Evolutionary conservation across 1,284 basidiomycete genomes (phyloP), one percentile per base, ranked within the genome.

Genomic region (Blastosporella zonata): DNA sequence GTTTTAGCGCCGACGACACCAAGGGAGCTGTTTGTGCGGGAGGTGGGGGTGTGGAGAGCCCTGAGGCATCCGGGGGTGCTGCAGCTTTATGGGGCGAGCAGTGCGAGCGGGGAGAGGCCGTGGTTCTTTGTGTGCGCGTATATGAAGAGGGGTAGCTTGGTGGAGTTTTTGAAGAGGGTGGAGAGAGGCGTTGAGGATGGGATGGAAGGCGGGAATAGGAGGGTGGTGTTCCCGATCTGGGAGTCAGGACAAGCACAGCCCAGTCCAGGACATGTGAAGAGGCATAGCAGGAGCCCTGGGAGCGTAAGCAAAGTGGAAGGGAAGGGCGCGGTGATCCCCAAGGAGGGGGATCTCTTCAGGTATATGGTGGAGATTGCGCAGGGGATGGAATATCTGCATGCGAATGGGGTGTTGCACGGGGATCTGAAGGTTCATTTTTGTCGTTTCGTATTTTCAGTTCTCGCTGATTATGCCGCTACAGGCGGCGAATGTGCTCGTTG

Each of bases 371-470:
- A 90, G 66, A 78, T 90, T 54, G 81, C 86, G 22, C 77, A 78
- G 58, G 88, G 89, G 12, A 88, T 90, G 86, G 74, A 79, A 48
- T 89, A 90, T 58, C 62, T 91, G 47, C 87, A 90, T 60, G 63
- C 62, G 2, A 66, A 77, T 49, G 81, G 77, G 0, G 76, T 90
- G 4, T 59, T 87, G 51, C 88, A 90, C 61, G 87, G 85, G 1
- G 84, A 90, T 66, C 69, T 89, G 48, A 89, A 87, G 73, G 84
- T 79, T 34, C 23, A 64, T 53, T 50, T 7, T 37, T 15, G 33
- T 37, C 43, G 17, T 55, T 38, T 50, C 3, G n/a, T 13, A 25
- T 38, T 13, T 21, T 23, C 13, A 27, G n/a, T 50, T 37, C 44
- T 13, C 12, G 20, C 7, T 2, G 3, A 43, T 25, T 10, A 15